These are phyloP conservation scores for Rosa persica DNA, from an alignment of 306 rosid genomes.

Conservation along the genomic window DNA sequence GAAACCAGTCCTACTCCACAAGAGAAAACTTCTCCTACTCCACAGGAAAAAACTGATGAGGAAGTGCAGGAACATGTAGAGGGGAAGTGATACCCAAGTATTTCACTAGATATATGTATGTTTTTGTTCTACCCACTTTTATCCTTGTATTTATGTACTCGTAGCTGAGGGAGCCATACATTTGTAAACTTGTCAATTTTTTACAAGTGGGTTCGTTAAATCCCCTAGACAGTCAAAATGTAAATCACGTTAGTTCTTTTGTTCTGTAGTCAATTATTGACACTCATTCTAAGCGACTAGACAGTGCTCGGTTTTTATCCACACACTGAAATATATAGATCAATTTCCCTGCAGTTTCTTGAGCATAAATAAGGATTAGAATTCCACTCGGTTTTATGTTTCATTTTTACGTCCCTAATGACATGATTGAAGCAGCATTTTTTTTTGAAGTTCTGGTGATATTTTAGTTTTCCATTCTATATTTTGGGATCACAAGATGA, in stretches of 20 bases:
- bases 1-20: slow-evolving; percentile 16
- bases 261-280: slow-evolving; percentile 21
- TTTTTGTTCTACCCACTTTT: not conserved
- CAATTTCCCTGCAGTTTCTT: not conserved
- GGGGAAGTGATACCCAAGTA: not conserved
- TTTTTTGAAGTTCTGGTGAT: not conserved
- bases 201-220: not conserved
- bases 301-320: not conserved
- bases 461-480: not conserved
- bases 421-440: no score
- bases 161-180: slow-evolving; percentile 22
- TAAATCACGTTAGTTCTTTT: slow-evolving; percentile 24
- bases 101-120: not conserved
- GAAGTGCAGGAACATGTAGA: slow-evolving; percentile 20
- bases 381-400: not conserved
- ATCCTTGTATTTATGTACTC: slow-evolving; percentile 3
- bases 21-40: slow-evolving; percentile 7
- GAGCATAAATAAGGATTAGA: not conserved
- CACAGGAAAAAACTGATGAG: slow-evolving; percentile 32
- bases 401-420: not conserved
- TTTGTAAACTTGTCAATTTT: slow-evolving; percentile 20
- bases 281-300: not conserved
- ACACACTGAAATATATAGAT: not conserved
- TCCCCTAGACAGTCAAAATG: slow-evolving; percentile 14
- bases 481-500: not conserved